These are phyloP conservation scores for Lagerstroemia speciosa DNA, from an alignment of 345 rosid genomes.

Conservation along the genomic window DNA sequence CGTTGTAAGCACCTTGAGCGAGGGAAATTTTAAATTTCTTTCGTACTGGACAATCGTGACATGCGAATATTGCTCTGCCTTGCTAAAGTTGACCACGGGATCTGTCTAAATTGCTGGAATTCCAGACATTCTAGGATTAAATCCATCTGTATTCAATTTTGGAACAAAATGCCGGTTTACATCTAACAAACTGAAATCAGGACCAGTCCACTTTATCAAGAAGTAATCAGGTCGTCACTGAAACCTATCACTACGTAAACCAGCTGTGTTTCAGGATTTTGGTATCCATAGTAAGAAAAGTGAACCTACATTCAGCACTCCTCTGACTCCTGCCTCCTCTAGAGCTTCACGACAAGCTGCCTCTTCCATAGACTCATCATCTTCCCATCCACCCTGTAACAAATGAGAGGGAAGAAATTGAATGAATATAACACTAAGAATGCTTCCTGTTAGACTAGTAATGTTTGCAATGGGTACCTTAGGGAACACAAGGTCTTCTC, in stretches of 20 bases:
- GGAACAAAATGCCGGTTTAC: neutral
- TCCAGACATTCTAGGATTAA: neutral
- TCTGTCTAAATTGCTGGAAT: neutral
- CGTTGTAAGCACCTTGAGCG: neutral
- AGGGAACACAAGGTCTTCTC: constrained; percentile 75
- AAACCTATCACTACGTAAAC: neutral
- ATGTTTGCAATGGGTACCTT: constrained; percentile 32
- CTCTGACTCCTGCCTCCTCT: constrained; percentile 94
- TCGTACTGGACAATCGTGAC: too few relatives aligned
- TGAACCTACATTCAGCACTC: constrained; percentile 51
- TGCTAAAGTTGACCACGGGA: neutral
- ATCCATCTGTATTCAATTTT: neutral
- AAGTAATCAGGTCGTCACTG: neutral
- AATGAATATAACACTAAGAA: neutral
- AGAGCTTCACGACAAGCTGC: constrained; percentile 90
- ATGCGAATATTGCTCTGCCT: neutral
- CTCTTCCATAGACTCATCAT: constrained; percentile 74
- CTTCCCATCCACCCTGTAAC: constrained; percentile 96
- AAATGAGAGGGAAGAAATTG: neutral
- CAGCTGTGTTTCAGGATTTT: neutral
- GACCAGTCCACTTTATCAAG: neutral
- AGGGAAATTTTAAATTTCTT: too few relatives aligned
- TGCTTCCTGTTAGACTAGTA: neutral
- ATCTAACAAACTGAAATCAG: too few relatives aligned
- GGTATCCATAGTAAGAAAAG: neutral